A percentile compares a stretch with the other conserved stretches of the same genome.
These are phyloP conservation scores for Fusarium praegraminearum DNA, from an alignment of 2,329 filamentous ascomycete genomes.

Conservation along the genomic window DNA sequence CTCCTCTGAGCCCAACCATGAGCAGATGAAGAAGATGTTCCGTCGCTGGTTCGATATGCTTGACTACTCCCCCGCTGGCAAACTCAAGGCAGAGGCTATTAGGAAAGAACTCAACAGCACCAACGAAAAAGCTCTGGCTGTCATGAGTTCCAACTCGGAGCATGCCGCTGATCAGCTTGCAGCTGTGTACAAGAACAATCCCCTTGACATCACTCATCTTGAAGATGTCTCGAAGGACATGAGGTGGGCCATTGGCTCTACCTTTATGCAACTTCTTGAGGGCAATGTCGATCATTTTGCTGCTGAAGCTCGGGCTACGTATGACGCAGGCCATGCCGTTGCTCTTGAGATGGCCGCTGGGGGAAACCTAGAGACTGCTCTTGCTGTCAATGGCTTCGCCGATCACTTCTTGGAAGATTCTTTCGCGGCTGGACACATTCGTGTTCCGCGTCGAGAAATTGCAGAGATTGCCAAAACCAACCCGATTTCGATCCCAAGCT, in stretches of 20 bases:
- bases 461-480: neutral
- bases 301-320: neutral
- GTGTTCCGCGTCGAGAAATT: neutral
- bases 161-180: neutral
- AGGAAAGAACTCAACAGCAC: neutral
- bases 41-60: neutral
- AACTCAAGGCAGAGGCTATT: neutral
- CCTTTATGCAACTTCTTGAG: neutral
- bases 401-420: slow-evolving; percentile 3
- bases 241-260: neutral
- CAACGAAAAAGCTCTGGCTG: neutral
- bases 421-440: neutral
- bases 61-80: neutral
- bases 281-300: neutral
- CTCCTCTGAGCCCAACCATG: neutral
- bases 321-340: neutral
- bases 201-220: neutral
- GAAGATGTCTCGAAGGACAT: neutral
- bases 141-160: neutral
- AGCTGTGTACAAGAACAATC: neutral
- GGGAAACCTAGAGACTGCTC: neutral
- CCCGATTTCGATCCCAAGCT: neutral
- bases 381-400: neutral
- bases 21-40: neutral
- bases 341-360: neutral